A percentile compares a stretch with the other conserved stretches of the same genome.
These are phyloP conservation scores for Stentor coeruleus DNA, from an alignment of 73 alveolate genomes.

Conservation along the genomic window DNA sequence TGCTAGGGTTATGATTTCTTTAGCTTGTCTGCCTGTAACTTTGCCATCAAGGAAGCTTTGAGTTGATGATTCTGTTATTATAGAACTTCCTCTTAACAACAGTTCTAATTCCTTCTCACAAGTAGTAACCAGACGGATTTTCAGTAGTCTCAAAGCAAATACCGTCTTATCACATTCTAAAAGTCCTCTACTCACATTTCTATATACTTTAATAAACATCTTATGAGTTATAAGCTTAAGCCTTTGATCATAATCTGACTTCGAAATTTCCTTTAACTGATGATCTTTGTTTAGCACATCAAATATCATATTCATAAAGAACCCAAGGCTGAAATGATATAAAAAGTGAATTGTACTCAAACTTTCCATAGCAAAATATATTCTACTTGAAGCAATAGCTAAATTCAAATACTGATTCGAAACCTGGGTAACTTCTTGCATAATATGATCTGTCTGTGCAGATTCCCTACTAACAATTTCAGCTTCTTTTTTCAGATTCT, in stretches of 20 bases:
- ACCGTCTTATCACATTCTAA: conserved; percentile 74
- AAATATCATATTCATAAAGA: conserved; percentile 77
- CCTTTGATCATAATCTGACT: conserved; percentile 67
- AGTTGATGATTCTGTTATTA: conserved; percentile 47
- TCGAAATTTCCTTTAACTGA: conserved; percentile 54
- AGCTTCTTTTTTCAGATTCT: conserved; percentile 95
- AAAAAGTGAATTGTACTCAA: conserved; percentile 80
- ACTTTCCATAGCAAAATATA: conserved; percentile 92
- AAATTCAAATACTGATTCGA: conserved; percentile 84
- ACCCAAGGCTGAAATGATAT: conserved; percentile 81
- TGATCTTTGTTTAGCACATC: conserved; percentile 65
- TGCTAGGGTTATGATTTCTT: conserved; percentile 68
- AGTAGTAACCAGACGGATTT: conserved; percentile 80
- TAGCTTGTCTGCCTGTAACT: conserved; percentile 67
- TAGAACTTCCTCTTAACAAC: conserved; percentile 64
- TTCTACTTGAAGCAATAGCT: conserved; percentile 85
- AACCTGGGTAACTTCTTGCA: conserved; percentile 90
- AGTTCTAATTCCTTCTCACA: conserved; percentile 72
- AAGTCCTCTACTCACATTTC: conserved; percentile 82
- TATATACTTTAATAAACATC: conserved; percentile 78
- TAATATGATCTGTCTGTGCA: conserved; percentile 84
- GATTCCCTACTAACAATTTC: conserved; percentile 80
- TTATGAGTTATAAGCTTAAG: conserved; percentile 71
- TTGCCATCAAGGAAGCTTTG: conserved; percentile 56
- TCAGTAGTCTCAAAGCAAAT: conserved; percentile 90